Conservation (phyloP, 1,284 basidiomycete species). For the Sanghuangporus sanghuang region DNA sequence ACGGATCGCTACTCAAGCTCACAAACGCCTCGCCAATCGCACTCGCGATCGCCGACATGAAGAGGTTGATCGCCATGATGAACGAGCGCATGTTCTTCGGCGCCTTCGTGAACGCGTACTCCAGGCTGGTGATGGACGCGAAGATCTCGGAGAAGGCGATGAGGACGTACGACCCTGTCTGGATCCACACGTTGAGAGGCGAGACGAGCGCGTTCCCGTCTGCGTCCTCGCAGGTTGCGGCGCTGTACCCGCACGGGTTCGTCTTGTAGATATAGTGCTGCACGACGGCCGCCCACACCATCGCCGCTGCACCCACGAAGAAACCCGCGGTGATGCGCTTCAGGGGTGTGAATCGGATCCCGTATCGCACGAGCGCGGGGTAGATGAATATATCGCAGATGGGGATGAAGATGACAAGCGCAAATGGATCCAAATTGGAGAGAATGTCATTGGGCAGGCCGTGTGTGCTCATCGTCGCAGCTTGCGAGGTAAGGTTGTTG, state of each 20-base stretch:
- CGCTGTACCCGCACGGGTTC: conserved; percentile 60
- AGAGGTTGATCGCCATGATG: conserved; percentile 71
- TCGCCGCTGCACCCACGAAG: conserved; percentile 29
- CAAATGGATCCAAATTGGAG: conserved; percentile 76
- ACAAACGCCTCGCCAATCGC: conserved; percentile 66
- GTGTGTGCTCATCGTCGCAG: conserved; percentile 65
- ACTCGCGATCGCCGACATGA: conserved; percentile 58
- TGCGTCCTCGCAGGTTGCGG: conserved; percentile 47
- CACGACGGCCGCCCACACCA: conserved; percentile 58
- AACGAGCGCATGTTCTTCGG: conserved; percentile 79
- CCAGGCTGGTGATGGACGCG: conserved; percentile 79
- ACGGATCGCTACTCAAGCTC: conserved; percentile 33
- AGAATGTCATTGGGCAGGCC: conserved; percentile 80
- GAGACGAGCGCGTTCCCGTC: conserved; percentile 19
- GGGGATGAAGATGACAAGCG: conserved; percentile 71
- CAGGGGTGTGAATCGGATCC: conserved; percentile 37
- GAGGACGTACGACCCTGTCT: conserved; percentile 42
- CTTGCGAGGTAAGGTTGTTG: conserved; percentile 78
- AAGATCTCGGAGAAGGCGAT: conserved; percentile 77
- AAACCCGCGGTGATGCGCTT: conserved; percentile 41
- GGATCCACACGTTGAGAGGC: conserved; percentile 18
- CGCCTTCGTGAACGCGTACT: conserved; percentile 88
- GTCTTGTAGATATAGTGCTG: conserved; percentile 73
- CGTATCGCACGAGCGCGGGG: conserved; percentile 32
- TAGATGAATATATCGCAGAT: conserved; percentile 59